These are phyloP conservation scores for Crithidia fasciculata DNA, from an alignment of 208 protist genomes.

Conservation along the genomic window DNA sequence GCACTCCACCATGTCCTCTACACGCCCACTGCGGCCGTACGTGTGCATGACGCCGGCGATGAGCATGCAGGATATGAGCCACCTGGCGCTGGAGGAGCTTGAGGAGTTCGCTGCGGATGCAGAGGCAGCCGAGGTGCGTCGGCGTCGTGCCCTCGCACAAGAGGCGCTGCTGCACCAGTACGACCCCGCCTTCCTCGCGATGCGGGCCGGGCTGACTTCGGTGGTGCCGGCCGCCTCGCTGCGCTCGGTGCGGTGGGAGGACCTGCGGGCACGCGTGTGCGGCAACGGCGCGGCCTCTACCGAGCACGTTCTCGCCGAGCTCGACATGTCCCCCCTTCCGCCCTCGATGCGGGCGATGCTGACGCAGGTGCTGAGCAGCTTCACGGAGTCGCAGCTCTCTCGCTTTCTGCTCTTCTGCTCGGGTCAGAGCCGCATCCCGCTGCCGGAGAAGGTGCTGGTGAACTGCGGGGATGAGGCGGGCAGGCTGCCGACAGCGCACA, in stretches of 20 bases:
- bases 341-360: constrained; percentile 57
- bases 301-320: constrained; percentile 73
- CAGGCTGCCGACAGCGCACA: constrained; percentile 85
- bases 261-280: constrained; percentile 84
- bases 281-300: constrained; percentile 51
- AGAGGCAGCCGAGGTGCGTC: constrained; percentile 35
- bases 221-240: constrained; percentile 65
- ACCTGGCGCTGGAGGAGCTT: constrained; percentile 32
- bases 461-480: constrained; percentile 78
- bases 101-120: constrained; percentile 28
- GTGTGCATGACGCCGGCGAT: constrained; percentile 51
- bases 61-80: constrained; percentile 39
- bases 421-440: constrained; percentile 80
- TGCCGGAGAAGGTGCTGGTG: constrained; percentile 84
- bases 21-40: constrained; percentile 35
- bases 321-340: constrained; percentile 66
- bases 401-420: constrained; percentile 89
- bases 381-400: constrained; percentile 59
- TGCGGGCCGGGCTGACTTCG: constrained; percentile 70
- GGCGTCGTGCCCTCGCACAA: constrained; percentile 55
- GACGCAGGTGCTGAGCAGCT: constrained; percentile 54
- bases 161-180: constrained; percentile 83
- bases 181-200: constrained; percentile 68
- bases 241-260: constrained; percentile 76
- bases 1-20: constrained; percentile 7